Percentiles rank a stretch among this genome's conserved stretches.
These are phyloP conservation scores for Diplocarpon mali DNA, from an alignment of 2,329 filamentous ascomycete genomes.

Conservation along the genomic window DNA sequence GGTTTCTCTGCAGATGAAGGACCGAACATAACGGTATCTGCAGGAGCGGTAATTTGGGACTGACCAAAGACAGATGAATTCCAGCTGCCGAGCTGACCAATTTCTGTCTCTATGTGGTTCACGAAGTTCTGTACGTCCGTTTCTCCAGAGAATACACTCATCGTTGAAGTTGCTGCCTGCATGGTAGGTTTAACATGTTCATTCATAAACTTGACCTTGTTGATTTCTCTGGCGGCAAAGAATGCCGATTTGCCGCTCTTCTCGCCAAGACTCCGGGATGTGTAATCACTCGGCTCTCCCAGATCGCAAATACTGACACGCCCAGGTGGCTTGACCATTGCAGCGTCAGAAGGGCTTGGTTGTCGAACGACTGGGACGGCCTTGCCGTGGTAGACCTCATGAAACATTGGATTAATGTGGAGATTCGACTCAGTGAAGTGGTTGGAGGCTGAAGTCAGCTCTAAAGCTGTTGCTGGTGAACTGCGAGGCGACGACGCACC, in stretches of 20 bases:
- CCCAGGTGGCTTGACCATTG: slow-evolving; percentile 26
- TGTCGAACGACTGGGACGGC: slow-evolving; percentile 12
- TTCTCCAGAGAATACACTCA: background rate
- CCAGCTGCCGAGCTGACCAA: background rate
- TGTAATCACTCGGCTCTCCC: slow-evolving; percentile 5
- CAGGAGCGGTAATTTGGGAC: background rate
- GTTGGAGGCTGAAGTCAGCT: background rate
- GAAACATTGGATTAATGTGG: background rate
- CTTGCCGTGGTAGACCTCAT: background rate
- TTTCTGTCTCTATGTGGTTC: background rate
- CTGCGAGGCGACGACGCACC: background rate
- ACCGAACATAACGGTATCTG: background rate
- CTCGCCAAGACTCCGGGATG: slow-evolving; percentile 17
- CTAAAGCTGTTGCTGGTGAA: background rate
- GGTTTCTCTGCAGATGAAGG: background rate
- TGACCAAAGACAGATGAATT: too few species aligned
- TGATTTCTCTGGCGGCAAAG: slow-evolving; percentile 25
- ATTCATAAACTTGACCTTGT: slow-evolving; percentile 16
- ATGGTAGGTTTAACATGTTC: slow-evolving; percentile 3
- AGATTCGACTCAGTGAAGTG: too few species aligned
- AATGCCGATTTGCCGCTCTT: slow-evolving; percentile 24
- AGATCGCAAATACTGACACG: slow-evolving; percentile 1
- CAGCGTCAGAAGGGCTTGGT: slow-evolving; percentile 30
- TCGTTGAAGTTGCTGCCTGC: background rate
- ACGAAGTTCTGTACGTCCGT: background rate